Evolutionary conservation across 352 stramenopile species (phyloP), one percentile per base, ranked within the genome.

Genomic region (Pythium brassicae): DNA sequence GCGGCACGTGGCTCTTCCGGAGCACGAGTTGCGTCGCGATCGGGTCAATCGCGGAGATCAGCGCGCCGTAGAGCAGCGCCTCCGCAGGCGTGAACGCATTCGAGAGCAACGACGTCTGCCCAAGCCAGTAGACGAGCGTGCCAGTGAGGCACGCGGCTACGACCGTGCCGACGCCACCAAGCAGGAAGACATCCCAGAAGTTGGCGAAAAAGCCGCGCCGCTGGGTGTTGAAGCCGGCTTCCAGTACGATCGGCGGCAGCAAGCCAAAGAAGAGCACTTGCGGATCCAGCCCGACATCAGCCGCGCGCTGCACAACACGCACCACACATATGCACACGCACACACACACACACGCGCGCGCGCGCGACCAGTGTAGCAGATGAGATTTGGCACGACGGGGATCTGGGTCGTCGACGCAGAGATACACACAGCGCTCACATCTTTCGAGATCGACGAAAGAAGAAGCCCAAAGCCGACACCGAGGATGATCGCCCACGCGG

Each of bases 41-140:
- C 19, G 93, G 88, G 69, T 98, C 92, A 34, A 96, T 97, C 7
- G 89, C 86, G 27, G 81, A 94, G 56, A 98, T 94, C 20, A 98
- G 72, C 17, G 88, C 80, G 35, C 89, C 90, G 63, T 97, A 98
- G 0, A 96, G 74, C 23, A 97, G 80, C 0, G 87, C 76, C 59
- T 98, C 92, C 5, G 84, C 76, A 0, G 90, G 78, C 27, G 74
- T 83, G 29, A 96, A 73, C 29, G 72, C 63, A 29, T 87, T 93
- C 48, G 84, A 76, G 27, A 81, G 23, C 29, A 29, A 10, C 3
- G 68, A 55, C 19, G 73, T 46, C 25, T 76, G 58, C 9, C 71
- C 80, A 7, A 87, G 63, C 55, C 61, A 68, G 40, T 83, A 60
- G 12, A 87, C 55, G 20, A 81, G 47, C 0, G 67, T 65, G 22